Evolutionary conservation across 495 filamentous ascomycete species (phyloP).

Genomic region (Saxophila tyrrhenica): DNA sequence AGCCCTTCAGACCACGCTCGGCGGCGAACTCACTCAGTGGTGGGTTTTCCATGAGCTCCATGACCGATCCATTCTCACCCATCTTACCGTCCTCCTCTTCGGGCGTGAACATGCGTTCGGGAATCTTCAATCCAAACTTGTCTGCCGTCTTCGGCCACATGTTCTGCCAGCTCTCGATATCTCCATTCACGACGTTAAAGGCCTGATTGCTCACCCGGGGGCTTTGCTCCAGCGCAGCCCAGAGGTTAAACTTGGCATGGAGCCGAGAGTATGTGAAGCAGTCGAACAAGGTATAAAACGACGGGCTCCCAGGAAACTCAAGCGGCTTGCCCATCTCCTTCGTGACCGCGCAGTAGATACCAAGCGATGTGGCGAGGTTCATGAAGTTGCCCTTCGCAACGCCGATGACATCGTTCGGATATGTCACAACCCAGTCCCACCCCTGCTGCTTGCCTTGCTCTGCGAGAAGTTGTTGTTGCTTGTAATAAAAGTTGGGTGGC

Average conservation of each 20-base stretch:
- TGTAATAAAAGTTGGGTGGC: conserved; percentile 26
- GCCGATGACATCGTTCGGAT: conserved; percentile 45
- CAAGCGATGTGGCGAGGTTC: conserved; percentile 41
- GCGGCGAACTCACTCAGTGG: conserved; percentile 35
- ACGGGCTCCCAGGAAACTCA: conserved; percentile 37
- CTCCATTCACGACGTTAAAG: conserved; percentile 48
- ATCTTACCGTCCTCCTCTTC: not conserved
- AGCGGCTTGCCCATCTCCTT: conserved; percentile 38
- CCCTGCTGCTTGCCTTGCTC: conserved; percentile 3
- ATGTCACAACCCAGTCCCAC: conserved; percentile 36
- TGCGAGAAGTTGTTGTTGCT: conserved; percentile 19
- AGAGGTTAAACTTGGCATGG: conserved; percentile 43
- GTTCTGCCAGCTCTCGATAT: conserved; percentile 42
- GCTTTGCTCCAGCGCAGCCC: conserved; percentile 33
- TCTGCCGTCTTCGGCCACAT: conserved; percentile 43
- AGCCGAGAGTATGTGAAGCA: conserved; percentile 39
- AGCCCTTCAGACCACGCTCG: conserved; percentile 31
- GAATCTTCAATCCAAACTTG: conserved; percentile 37
- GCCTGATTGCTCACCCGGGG: conserved; percentile 37
- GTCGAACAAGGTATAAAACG: conserved; percentile 41
- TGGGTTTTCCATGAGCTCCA: conserved; percentile 28
- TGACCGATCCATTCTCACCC: conserved; percentile 14
- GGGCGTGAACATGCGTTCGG: conserved; percentile 35
- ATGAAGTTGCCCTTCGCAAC: conserved; percentile 43
- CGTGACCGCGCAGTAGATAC: conserved; percentile 39